A percentile compares a stretch with the other conserved stretches of the same genome.
phyloP scores from a whole-genome alignment of 1,284 basidiomycete species.

The Trametes sp. region DNA sequence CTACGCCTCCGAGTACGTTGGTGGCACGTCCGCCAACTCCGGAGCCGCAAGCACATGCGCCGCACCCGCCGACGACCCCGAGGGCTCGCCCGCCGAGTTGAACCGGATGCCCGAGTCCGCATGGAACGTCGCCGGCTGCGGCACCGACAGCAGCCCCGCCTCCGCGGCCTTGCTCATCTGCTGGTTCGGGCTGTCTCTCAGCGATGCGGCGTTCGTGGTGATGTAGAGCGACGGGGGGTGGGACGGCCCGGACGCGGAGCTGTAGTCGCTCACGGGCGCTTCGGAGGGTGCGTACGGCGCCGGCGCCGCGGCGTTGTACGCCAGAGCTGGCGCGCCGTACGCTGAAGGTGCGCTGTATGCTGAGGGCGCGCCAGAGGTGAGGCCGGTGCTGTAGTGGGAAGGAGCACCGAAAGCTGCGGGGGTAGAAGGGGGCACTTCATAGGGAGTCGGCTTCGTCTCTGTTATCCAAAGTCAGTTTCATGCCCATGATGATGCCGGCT shows the following conservation, averaged over 20 bases:
- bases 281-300: constrained; percentile 17
- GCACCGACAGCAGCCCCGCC: constrained; percentile 27
- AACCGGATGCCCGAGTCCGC: constrained; percentile 32
- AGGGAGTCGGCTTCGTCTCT: constrained; percentile 24
- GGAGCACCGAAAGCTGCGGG: background rate
- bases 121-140: constrained; percentile 23
- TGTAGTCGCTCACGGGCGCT: constrained; percentile 23
- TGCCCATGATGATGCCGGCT: background rate
- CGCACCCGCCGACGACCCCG: constrained; percentile 4
- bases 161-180: constrained; percentile 29
- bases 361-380: background rate
- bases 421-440: constrained; percentile 5
- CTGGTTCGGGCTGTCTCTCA: constrained; percentile 24
- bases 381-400: constrained; percentile 2
- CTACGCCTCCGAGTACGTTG: constrained; percentile 17
- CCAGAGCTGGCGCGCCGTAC: constrained; percentile 8
- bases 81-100: constrained; percentile 17
- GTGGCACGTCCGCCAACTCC: constrained; percentile 15
- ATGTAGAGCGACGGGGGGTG: constrained; percentile 13
- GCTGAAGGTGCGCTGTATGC: constrained; percentile 12
- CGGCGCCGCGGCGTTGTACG: background rate
- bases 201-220: constrained; percentile 2
- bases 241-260: constrained; percentile 15
- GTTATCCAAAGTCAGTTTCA: background rate
- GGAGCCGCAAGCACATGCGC: constrained; percentile 10